A percentile compares a stretch with the other conserved stretches of the same genome.
Conservation (phyloP, 768 basidiomycete genomes). For the Chlorophyllum brunneum region DNA sequence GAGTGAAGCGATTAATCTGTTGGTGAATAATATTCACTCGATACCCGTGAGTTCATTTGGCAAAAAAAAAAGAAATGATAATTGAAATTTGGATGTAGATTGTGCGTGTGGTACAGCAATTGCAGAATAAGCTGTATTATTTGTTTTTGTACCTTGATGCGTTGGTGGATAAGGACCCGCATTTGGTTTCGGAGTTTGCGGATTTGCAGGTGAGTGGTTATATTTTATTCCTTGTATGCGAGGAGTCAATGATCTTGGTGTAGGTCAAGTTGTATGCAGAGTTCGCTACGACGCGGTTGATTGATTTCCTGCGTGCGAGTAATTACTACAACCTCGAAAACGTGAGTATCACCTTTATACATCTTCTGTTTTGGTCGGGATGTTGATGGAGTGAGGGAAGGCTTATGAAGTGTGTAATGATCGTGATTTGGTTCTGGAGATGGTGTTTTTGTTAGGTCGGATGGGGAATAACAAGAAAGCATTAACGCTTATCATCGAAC, state of each 20-base stretch:
- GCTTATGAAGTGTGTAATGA: slow-evolving; percentile 85
- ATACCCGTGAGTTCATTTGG: slow-evolving; percentile 69
- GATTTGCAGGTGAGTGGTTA: slow-evolving; percentile 65
- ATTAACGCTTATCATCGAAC: slow-evolving; percentile 90
- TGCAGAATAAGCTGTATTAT: slow-evolving; percentile 71
- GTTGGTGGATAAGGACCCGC: slow-evolving; percentile 81
- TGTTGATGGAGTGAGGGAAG: slow-evolving; percentile 30
- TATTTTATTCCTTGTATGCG: background rate
- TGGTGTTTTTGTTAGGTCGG: slow-evolving; percentile 94
- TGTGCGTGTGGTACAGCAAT: slow-evolving; percentile 82
- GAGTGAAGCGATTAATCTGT: slow-evolving; percentile 78
- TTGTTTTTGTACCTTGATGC: slow-evolving; percentile 93
- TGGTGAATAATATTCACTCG: slow-evolving; percentile 94
- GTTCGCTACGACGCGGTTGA: slow-evolving; percentile 70
- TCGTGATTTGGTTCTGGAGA: slow-evolving; percentile 86
- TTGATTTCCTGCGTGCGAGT: slow-evolving; percentile 89
- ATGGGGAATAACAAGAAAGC: slow-evolving; percentile 99
- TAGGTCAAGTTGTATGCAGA: slow-evolving; percentile 92
- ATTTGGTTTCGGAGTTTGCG: slow-evolving; percentile 74
- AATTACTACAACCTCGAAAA: slow-evolving; percentile 88
- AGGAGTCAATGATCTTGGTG: background rate
- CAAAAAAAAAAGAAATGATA: too few species aligned
- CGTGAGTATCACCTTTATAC: slow-evolving; percentile 37
- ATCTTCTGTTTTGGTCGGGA: background rate
- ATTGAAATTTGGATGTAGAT: slow-evolving; percentile 45